Evolutionary conservation across 2,329 filamentous ascomycete genomes (phyloP), one percentile per base, ranked within the genome.

Genomic region (Hymenoscyphus occultus): DNA sequence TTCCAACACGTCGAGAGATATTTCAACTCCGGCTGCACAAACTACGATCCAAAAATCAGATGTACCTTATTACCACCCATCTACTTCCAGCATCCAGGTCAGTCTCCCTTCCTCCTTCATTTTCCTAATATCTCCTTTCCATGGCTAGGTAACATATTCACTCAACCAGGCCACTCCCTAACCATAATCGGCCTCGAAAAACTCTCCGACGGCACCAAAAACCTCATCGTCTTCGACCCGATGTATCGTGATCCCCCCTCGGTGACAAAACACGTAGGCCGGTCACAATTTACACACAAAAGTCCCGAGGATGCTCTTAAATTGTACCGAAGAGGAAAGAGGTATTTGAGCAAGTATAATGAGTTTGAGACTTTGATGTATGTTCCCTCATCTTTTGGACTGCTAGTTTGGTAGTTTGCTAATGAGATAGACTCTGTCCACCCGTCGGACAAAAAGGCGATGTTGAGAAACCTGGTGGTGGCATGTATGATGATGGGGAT

Each of bases 201-300:
- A 69, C 84, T 83, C 35, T 80, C 78, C 40, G 83, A 89, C 65
- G 90, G 90, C 32, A 80, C 81, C 19, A 79, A 82, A 61, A 90
- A 91, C 70, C 80, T 98, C 19, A 80, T 98, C 0, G 90, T 97
- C 13, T 96, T 97, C 74, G 93, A 98, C 74, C 93, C 94, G 0
- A 90, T 90, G 79, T 92, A 91, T 75, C 87, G 84, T 63, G 90
- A 93, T 57, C 85, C 89, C 0, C 80, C 82, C 2, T 82, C 82
- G 19, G 83, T 96, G 72, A 82, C 80, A 67, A 84, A 84, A 62
- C 77, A 92, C 35, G 80, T 84, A 56, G 85, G 80, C 35, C 80
- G 75, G 69, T 78, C 75, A 14, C 12, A 57, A 5, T 77, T 85
- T 73, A 73, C 77, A 60, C 76, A 79, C 56, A 78, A 79, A 13